These are phyloP conservation scores for Fusarium guadeloupense DNA, from an alignment of 2,329 filamentous ascomycete genomes.

Conservation along the genomic window DNA sequence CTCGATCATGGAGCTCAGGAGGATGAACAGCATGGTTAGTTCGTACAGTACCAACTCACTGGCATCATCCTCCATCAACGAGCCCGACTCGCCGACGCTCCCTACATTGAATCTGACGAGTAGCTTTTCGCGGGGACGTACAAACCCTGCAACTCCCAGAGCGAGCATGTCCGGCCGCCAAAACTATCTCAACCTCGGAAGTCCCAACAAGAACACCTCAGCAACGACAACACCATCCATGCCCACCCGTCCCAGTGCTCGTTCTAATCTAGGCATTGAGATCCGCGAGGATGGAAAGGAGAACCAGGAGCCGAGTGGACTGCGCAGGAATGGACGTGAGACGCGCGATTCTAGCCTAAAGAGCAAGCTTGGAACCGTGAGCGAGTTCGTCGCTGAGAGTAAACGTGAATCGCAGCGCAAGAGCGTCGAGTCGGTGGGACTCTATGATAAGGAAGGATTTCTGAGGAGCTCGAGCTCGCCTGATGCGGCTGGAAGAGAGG, in stretches of 20 bases:
- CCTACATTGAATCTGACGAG: slow-evolving; percentile 50
- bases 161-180: slow-evolving; percentile 50
- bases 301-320: slow-evolving; percentile 38
- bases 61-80: slow-evolving; percentile 41
- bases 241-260: slow-evolving; percentile 12
- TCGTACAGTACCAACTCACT: slow-evolving; percentile 54
- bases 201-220: slow-evolving; percentile 31
- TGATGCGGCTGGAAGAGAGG: slow-evolving; percentile 49
- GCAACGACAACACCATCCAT: slow-evolving; percentile 1
- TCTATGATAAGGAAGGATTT: slow-evolving; percentile 59
- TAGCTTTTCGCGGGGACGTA: slow-evolving; percentile 49
- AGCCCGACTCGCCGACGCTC: slow-evolving; percentile 52
- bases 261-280: slow-evolving; percentile 25
- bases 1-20: slow-evolving; percentile 61
- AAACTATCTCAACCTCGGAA: slow-evolving; percentile 60
- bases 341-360: slow-evolving; percentile 32
- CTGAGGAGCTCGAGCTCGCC: slow-evolving; percentile 51
- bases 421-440: slow-evolving; percentile 53
- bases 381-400: slow-evolving; percentile 39
- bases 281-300: slow-evolving; percentile 45
- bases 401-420: slow-evolving; percentile 34
- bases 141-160: slow-evolving; percentile 37
- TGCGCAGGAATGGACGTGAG: slow-evolving; percentile 33
- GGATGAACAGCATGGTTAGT: slow-evolving; percentile 66
- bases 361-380: slow-evolving; percentile 41